phyloP scores from a whole-genome alignment of 1,139 yeast genomes.

The Suhomyces maxii region DNA sequence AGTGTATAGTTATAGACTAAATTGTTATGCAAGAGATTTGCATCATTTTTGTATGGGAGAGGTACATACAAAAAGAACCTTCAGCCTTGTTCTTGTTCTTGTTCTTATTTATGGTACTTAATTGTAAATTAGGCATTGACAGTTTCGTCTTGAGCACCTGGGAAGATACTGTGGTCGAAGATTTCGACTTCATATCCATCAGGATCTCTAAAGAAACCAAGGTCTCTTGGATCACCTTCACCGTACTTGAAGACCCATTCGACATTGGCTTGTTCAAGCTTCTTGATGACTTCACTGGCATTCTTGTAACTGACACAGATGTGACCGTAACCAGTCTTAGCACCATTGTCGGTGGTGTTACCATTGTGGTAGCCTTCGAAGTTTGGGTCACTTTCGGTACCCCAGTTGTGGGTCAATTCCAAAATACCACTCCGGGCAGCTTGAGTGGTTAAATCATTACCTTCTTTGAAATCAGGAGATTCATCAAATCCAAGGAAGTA shows the following conservation, averaged over 20 bases:
- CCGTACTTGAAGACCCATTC: conserved; percentile 53
- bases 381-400: conserved; percentile 76
- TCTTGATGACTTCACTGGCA: conserved; percentile 55
- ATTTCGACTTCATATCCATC: conserved; percentile 87
- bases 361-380: conserved; percentile 82
- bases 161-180: conserved; percentile 31
- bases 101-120: too few relatives aligned
- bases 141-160: background rate
- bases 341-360: conserved; percentile 54
- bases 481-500: conserved; percentile 79
- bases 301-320: conserved; percentile 73
- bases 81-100: too few relatives aligned
- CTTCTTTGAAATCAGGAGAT: conserved; percentile 31
- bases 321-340: conserved; percentile 84
- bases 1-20: too few relatives aligned
- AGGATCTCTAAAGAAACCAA: conserved; percentile 85
- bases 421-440: conserved; percentile 63
- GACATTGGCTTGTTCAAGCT: conserved; percentile 44
- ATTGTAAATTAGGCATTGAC: background rate
- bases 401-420: conserved; percentile 94
- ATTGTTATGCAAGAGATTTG: too few relatives aligned
- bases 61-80: too few relatives aligned
- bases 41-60: too few relatives aligned
- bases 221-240: conserved; percentile 44
- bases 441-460: conserved; percentile 34